Evolutionary conservation across 257 asterid species (phyloP).

Genomic region (Lithospermum erythrorhizon): DNA sequence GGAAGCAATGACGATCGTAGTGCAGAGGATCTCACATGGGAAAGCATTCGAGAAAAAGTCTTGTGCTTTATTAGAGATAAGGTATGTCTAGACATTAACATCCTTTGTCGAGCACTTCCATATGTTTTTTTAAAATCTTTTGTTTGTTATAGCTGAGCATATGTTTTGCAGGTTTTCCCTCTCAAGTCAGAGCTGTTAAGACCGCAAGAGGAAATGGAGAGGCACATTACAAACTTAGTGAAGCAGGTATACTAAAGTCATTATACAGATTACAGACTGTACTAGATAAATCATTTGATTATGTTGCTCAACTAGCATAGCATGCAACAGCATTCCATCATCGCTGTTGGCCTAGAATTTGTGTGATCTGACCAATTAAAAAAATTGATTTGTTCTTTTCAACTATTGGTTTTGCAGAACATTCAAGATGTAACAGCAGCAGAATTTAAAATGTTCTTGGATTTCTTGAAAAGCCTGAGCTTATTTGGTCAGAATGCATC

Average conservation of each 20-base stretch:
- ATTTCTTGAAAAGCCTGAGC: slow-evolving; percentile 82
- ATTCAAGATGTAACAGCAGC: slow-evolving; percentile 86
- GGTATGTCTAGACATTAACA: slow-evolving; percentile 23
- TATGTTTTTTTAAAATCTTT: background rate
- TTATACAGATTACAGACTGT: too few species aligned
- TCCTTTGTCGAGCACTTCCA: background rate
- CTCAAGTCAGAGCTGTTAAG: slow-evolving; percentile 70
- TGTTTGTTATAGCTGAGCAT: background rate
- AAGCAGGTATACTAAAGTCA: slow-evolving; percentile 47
- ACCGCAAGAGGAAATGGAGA: slow-evolving; percentile 84
- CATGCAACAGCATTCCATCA: background rate
- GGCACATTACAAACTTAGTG: slow-evolving; percentile 74
- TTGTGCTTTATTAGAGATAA: slow-evolving; percentile 74
- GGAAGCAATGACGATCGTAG: slow-evolving; percentile 75
- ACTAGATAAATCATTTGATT: background rate
- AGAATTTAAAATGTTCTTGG: slow-evolving; percentile 81
- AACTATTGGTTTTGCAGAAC: slow-evolving; percentile 46
- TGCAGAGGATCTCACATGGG: slow-evolving; percentile 75
- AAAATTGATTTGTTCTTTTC: slow-evolving; percentile 1
- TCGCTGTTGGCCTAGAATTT: background rate
- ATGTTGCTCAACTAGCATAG: background rate
- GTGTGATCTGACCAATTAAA: background rate
- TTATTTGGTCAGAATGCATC: slow-evolving; percentile 82
- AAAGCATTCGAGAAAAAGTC: slow-evolving; percentile 80
- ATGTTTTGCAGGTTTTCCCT: slow-evolving; percentile 64